phyloP scores from a whole-genome alignment of 2,329 filamentous ascomycete species.

The Trichothecium roseum region DNA sequence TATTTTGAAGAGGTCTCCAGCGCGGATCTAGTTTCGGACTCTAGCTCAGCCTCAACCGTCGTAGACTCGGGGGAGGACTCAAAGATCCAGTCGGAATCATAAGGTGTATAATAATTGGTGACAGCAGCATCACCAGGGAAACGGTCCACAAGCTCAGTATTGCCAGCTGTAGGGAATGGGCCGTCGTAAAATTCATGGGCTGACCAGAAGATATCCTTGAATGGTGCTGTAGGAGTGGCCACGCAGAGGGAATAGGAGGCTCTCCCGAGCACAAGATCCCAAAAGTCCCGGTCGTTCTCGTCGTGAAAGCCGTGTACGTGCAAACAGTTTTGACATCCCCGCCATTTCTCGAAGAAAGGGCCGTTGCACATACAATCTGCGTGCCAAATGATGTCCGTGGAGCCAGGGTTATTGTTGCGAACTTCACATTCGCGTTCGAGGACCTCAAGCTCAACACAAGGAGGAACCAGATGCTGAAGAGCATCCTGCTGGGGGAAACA shows the following conservation, averaged over 20 bases:
- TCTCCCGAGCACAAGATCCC: constrained; percentile 21
- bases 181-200: constrained; percentile 13
- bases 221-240: constrained; percentile 23
- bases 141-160: constrained; percentile 19
- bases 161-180: constrained; percentile 14
- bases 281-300: constrained; percentile 21
- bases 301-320: constrained; percentile 27
- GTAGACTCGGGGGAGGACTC: constrained; percentile 12
- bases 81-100: constrained; percentile 23
- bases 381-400: constrained; percentile 8
- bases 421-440: not conserved
- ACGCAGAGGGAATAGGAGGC: constrained; percentile 19
- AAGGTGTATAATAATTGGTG: constrained; percentile 30
- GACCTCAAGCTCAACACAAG: not conserved
- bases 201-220: constrained; percentile 21
- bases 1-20: no score
- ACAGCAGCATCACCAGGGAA: constrained; percentile 13
- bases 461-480: not conserved
- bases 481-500: no score
- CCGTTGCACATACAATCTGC: constrained; percentile 30
- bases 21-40: constrained; percentile 5
- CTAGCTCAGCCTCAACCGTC: constrained; percentile 20
- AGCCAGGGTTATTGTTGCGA: no score
- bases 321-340: constrained; percentile 29
- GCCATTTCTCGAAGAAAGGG: constrained; percentile 31